phyloP scores from a whole-genome alignment of 805 yeast species.

The Scheffersomyces lignosus region DNA sequence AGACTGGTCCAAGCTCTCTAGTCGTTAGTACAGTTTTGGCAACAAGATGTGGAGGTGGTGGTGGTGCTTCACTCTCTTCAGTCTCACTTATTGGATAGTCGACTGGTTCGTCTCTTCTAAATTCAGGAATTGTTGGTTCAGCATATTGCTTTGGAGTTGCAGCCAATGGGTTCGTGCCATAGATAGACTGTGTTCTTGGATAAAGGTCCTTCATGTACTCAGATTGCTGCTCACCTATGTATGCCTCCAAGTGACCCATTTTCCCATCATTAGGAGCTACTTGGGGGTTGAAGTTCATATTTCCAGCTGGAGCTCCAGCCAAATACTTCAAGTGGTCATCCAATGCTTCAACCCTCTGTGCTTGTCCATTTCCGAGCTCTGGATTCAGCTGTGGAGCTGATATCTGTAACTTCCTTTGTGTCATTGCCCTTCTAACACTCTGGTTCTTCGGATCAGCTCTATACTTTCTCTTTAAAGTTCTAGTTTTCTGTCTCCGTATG shows the following conservation, averaged over 20 bases:
- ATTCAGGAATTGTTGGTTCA: not conserved
- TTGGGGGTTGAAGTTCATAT: constrained; percentile 9
- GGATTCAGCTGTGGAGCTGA: constrained; percentile 37
- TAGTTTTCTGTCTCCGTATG: constrained; percentile 4
- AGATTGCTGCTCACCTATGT: constrained; percentile 26
- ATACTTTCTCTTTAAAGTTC: constrained; percentile 15
- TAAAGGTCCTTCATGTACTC: constrained; percentile 10
- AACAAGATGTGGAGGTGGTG: constrained; percentile 29
- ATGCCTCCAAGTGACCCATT: constrained; percentile 22
- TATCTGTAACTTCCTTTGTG: constrained; percentile 10
- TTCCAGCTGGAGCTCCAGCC: constrained; percentile 25
- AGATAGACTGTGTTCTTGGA: constrained; percentile 5
- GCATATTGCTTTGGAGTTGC: not conserved
- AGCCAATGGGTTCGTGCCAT: not conserved
- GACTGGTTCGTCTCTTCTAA: not conserved
- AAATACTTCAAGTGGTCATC: constrained; percentile 21
- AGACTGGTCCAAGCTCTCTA: no score
- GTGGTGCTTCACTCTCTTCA: constrained; percentile 19
- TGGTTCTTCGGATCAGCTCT: constrained; percentile 15
- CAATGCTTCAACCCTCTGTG: constrained; percentile 15
- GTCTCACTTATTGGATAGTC: constrained; percentile 5
- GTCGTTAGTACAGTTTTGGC: no score
- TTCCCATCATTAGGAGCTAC: constrained; percentile 11
- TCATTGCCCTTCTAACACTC: constrained; percentile 4
- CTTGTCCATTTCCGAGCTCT: constrained; percentile 18